phyloP scores from a whole-genome alignment of 768 basidiomycete genomes.

The Lactarius sanguifluus region DNA sequence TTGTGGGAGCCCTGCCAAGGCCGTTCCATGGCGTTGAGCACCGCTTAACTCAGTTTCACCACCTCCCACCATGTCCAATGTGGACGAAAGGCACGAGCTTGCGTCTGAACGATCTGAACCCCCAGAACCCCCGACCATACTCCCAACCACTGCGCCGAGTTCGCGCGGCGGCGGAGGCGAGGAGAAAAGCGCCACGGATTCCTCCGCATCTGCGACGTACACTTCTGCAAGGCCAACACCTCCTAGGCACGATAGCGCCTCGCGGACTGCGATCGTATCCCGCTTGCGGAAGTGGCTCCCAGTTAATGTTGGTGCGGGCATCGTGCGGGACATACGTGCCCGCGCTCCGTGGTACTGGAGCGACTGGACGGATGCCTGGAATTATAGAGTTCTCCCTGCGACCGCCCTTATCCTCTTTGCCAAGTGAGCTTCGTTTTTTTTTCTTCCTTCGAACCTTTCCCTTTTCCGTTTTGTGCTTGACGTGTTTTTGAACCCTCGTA shows the following conservation, averaged over 20 bases:
- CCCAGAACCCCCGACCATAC: not conserved
- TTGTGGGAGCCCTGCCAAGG: too few relatives aligned
- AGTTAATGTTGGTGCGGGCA: constrained; percentile 24
- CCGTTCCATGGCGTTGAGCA: too few relatives aligned
- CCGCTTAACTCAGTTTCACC: too few relatives aligned
- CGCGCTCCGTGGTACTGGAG: constrained; percentile 77
- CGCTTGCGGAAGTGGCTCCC: not conserved
- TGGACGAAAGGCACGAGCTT: not conserved
- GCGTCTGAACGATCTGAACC: not conserved
- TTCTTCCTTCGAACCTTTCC: not conserved
- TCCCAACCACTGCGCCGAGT: not conserved
- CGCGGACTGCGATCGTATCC: not conserved
- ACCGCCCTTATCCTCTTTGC: constrained; percentile 85
- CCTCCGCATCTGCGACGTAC: not conserved
- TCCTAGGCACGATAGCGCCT: not conserved
- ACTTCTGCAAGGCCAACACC: not conserved
- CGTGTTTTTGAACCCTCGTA: not conserved
- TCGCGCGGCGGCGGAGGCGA: not conserved
- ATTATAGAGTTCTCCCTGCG: constrained; percentile 86
- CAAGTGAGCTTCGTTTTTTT: constrained; percentile 50
- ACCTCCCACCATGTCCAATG: not conserved
- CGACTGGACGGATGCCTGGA: constrained; percentile 92
- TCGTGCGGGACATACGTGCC: constrained; percentile 57
- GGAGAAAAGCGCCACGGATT: not conserved
- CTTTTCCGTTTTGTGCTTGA: not conserved